phyloP scores from a whole-genome alignment of 2,329 filamentous ascomycete species.

The Pseudogymnoascus sp. region DNA sequence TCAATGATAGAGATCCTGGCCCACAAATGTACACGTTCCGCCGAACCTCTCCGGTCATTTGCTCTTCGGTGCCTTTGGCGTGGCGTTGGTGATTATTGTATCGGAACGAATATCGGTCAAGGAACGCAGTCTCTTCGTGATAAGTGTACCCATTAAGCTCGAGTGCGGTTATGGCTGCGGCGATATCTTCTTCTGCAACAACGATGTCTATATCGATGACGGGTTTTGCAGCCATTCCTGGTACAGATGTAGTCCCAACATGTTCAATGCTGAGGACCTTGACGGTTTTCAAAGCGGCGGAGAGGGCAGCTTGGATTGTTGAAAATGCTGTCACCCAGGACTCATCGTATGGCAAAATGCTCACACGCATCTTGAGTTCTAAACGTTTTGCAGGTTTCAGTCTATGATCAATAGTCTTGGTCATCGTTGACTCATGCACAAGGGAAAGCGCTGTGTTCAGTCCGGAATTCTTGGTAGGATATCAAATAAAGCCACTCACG shows the following conservation, averaged over 20 bases:
- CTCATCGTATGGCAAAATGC: constrained; percentile 15
- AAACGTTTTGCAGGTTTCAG: not conserved
- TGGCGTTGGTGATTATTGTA: constrained; percentile 18
- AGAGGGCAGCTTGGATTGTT: constrained; percentile 10
- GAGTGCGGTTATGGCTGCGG: constrained; percentile 25
- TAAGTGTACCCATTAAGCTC: constrained; percentile 28
- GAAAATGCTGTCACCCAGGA: constrained; percentile 14
- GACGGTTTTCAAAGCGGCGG: constrained; percentile 9
- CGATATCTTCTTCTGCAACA: constrained; percentile 26
- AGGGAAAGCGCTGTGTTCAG: not conserved
- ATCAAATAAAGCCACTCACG: not conserved
- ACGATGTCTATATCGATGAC: constrained; percentile 45
- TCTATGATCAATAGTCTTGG: not conserved
- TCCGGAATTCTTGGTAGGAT: too few relatives aligned
- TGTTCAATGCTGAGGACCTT: constrained; percentile 32
- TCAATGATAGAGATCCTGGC: constrained; percentile 26
- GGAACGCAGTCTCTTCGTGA: constrained; percentile 29
- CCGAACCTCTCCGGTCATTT: constrained; percentile 15
- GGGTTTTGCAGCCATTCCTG: constrained; percentile 40
- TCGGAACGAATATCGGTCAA: constrained; percentile 29
- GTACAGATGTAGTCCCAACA: constrained; percentile 43
- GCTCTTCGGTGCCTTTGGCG: not conserved
- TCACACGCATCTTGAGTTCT: constrained; percentile 13
- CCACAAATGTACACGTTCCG: constrained; percentile 32
- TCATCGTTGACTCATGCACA: not conserved